Percentiles rank a stretch among this genome's conserved stretches.
phyloP scores from a whole-genome alignment of 495 filamentous ascomycete species.

The Evernia prunastri region DNA sequence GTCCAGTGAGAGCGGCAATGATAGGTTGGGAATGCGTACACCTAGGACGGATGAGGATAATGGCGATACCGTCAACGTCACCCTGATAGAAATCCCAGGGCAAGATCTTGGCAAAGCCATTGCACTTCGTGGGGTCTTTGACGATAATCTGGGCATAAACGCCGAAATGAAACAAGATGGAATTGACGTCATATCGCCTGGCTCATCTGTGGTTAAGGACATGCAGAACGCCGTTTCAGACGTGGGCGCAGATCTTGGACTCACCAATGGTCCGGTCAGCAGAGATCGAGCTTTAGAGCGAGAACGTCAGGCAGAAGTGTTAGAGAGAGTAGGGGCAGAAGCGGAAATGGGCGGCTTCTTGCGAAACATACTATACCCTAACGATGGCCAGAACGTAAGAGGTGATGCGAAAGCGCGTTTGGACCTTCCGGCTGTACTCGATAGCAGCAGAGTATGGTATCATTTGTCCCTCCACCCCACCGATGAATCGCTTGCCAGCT shows the following conservation, averaged over 20 bases:
- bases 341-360: constrained; percentile 81
- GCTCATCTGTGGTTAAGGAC: constrained; percentile 73
- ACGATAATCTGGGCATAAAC: constrained; percentile 87
- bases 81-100: constrained; percentile 78
- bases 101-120: constrained; percentile 76
- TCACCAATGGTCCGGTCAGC: constrained; percentile 55
- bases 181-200: constrained; percentile 58
- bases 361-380: constrained; percentile 73
- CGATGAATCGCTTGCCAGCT: constrained; percentile 68
- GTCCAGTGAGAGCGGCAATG: constrained; percentile 52
- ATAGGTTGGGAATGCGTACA: constrained; percentile 45
- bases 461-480: constrained; percentile 88
- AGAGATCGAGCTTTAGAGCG: constrained; percentile 70
- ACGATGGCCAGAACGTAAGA: constrained; percentile 64
- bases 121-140: constrained; percentile 81
- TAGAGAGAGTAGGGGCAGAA: constrained; percentile 79
- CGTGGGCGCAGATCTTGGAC: constrained; percentile 74
- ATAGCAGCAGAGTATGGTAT: constrained; percentile 89
- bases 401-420: constrained; percentile 68
- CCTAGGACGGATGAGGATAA: constrained; percentile 59
- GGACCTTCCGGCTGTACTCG: constrained; percentile 60
- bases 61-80: constrained; percentile 82
- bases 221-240: constrained; percentile 76
- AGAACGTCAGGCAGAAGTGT: constrained; percentile 70
- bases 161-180: constrained; percentile 96